Evolutionary conservation across 73 alveolate genomes (phyloP).

Genomic region (Effrenium voratum): DNA sequence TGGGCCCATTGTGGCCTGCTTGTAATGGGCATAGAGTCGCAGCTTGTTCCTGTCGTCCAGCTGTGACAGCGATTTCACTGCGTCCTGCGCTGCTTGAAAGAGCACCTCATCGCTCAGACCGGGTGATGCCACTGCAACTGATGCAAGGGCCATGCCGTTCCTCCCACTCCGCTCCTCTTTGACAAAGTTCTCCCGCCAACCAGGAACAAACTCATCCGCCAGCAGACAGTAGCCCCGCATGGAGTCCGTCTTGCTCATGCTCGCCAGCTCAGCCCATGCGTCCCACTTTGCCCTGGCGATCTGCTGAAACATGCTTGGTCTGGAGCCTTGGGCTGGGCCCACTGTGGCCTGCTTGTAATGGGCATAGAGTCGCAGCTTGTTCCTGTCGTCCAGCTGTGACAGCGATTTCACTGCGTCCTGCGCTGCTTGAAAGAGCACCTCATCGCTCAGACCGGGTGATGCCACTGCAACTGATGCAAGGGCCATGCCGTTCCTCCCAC

Average conservation of each 20-base stretch:
- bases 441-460: conserved; percentile 2
- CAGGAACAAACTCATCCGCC: conserved; percentile 59
- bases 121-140: neutral
- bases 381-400: conserved; percentile 22
- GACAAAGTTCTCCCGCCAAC: conserved; percentile 48
- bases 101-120: conserved; percentile 16
- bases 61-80: conserved; percentile 2
- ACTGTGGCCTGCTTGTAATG: conserved; percentile 78
- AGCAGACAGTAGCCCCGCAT: conserved; percentile 57
- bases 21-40: conserved; percentile 58
- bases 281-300: conserved; percentile 87
- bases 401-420: conserved; percentile 65
- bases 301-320: conserved; percentile 63
- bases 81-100: conserved; percentile 43
- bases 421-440: conserved; percentile 3
- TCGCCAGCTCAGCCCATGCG: conserved; percentile 59
- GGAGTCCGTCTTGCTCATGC: conserved; percentile 33
- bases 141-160: neutral
- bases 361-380: conserved; percentile 56
- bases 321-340: conserved; percentile 75
- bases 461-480: neutral
- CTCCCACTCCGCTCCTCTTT: neutral
- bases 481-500: neutral
- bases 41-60: conserved; percentile 47
- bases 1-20: conserved; percentile 59